phyloP scores from a whole-genome alignment of 192 early-diverging fungal genomes.

The Spinellus fusiger region DNA sequence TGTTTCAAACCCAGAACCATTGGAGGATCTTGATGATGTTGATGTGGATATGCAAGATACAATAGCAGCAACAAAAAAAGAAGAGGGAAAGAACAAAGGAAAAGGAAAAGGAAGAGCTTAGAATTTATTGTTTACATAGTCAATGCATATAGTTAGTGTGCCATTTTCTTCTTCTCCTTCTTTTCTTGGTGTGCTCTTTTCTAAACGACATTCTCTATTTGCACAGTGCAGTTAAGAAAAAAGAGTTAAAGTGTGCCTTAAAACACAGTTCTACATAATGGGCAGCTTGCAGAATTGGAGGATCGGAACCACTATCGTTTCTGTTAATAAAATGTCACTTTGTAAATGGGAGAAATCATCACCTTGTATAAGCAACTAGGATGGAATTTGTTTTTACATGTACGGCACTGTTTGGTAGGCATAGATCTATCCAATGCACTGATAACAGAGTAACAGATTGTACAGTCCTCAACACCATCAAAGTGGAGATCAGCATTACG shows the following conservation, averaged over 20 bases:
- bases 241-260: slow-evolving; percentile 11
- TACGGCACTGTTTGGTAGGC: slow-evolving; percentile 85
- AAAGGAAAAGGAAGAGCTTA: not conserved
- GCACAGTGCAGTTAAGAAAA: not conserved
- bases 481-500: slow-evolving; percentile 90
- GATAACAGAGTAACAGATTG: slow-evolving; percentile 96
- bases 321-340: not conserved
- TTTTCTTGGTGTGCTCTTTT: too few species aligned
- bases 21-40: not conserved
- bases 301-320: slow-evolving; percentile 48
- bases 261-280: slow-evolving; percentile 52
- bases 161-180: too few species aligned
- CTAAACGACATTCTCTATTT: not conserved
- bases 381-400: slow-evolving; percentile 96
- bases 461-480: slow-evolving; percentile 95
- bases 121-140: too few species aligned
- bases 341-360: not conserved
- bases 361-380: slow-evolving; percentile 87
- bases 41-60: slow-evolving; percentile 3
- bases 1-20: slow-evolving; percentile 6
- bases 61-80: not conserved
- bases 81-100: not conserved
- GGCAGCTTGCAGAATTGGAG: slow-evolving; percentile 57
- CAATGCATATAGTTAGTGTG: too few species aligned
- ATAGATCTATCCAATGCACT: slow-evolving; percentile 79